Evolutionary conservation across 2,329 filamentous ascomycete genomes (phyloP), one percentile per base, ranked within the genome.

Genomic region (Pseudocercospora fijiensis): DNA sequence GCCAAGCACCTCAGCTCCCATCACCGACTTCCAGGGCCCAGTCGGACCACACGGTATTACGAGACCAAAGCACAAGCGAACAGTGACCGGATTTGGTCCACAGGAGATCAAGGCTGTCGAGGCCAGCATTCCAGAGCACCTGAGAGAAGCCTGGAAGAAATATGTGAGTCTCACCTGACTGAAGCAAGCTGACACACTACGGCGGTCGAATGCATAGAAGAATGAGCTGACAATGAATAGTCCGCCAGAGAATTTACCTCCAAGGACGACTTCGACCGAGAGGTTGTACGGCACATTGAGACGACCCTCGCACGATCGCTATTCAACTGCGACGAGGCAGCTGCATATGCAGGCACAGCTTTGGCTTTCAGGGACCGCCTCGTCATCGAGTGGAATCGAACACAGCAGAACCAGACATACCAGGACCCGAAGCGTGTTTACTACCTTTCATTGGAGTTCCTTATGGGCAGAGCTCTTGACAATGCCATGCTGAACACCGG

Each of bases 401-500:
- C 95, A 53, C 95, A 99, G 81, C 95, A 99, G 82, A 89, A 89
- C 65, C 95, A 99, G 80, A 97, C 94, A 0, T 92, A 90, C 73
- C 84, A 86, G 62, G 95, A 98, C 76, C 88, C 87, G 79, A 99
- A 99, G 85, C 88, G 95, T 66, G 86, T 99, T 71, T 99, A 99
- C 82, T 99, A 99, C 77, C 86, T 99, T 65, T 97, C 93, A 70
- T 86, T 99, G 63, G 95, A 99, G 79, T 99, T 99, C 74, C 81
- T 99, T 73, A 99, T 99, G 95, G 95, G 95, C 47, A 86, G 95
- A 75, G 90, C 95, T 53, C 82, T 99, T 68, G 95, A 99, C 83
- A 99, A 99, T 86, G 94, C 95, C 67, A 97, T 99, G 91, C 85
- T 99, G 69, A 99, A 99, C 77, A 87, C 96, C 61, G 91, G 91